phyloP scores from a whole-genome alignment of 1,139 yeast species.

The Kurtzmaniella quercitrusa region DNA sequence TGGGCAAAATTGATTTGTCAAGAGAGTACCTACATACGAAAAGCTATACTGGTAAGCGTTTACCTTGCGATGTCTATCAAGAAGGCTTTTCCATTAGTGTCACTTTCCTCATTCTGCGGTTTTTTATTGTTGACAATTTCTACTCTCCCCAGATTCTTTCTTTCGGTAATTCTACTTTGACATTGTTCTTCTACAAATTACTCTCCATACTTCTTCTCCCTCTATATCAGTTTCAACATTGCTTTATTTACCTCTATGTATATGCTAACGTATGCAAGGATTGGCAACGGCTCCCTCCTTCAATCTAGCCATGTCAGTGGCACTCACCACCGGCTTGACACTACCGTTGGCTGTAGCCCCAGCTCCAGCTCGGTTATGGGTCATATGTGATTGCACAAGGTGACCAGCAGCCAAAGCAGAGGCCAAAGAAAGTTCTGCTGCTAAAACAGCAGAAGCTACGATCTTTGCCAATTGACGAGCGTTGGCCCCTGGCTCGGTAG shows the following conservation, averaged over 20 bases:
- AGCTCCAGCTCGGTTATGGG: constrained; percentile 76
- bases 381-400: constrained; percentile 96
- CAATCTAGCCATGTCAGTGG: constrained; percentile 49
- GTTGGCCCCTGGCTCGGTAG: constrained; percentile 89
- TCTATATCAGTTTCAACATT: neutral
- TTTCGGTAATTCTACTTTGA: no score
- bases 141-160: no score
- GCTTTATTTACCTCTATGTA: neutral
- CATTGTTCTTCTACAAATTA: no score
- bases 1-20: no score
- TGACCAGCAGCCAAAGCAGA: constrained; percentile 98
- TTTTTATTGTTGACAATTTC: no score
- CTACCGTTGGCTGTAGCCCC: constrained; percentile 26
- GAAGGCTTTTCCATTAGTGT: no score
- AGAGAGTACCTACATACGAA: no score
- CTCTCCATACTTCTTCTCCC: no score
- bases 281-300: constrained; percentile 61
- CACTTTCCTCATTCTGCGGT: no score
- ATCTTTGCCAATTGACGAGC: constrained; percentile 93
- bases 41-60: no score
- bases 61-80: no score
- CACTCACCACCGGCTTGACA: constrained; percentile 15
- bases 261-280: constrained; percentile 53
- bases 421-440: constrained; percentile 92
- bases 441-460: constrained; percentile 92